Percentiles rank a stretch among this genome's conserved stretches.
These are phyloP conservation scores for Auxenochlorella pyrenoidosa DNA, from an alignment of 139 green algal species.

Conservation along the genomic window DNA sequence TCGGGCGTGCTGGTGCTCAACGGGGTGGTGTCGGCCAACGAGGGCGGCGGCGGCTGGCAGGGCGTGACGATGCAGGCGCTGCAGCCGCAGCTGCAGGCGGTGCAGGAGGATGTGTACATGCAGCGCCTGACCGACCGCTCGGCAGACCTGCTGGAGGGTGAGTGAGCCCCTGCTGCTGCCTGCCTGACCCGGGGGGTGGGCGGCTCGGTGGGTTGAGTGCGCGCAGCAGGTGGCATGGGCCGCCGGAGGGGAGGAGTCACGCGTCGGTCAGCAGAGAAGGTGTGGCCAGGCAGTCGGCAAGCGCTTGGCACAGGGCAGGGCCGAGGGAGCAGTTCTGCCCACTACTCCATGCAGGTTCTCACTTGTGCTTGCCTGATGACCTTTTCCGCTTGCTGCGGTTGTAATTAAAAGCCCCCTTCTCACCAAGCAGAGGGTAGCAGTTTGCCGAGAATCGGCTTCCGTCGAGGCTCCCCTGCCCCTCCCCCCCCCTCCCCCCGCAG, in stretches of 20 bases:
- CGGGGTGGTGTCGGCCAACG: constrained; percentile 15
- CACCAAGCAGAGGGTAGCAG: no score
- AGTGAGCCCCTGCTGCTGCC: background rate
- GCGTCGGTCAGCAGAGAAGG: no score
- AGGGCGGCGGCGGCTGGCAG: constrained; percentile 19
- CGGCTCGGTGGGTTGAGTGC: background rate
- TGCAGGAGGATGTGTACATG: constrained; percentile 34
- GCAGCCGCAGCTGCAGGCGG: constrained; percentile 31
- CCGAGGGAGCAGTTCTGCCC: no score
- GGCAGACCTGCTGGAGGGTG: constrained; percentile 33
- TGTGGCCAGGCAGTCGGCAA: no score
- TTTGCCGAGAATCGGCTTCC: no score
- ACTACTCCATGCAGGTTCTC: no score
- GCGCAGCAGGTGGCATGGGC: background rate
- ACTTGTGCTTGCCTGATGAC: no score
- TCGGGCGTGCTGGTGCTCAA: constrained; percentile 35
- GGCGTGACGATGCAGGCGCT: constrained; percentile 19
- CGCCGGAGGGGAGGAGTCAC: no score
- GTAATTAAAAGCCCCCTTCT: no score
- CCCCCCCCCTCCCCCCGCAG: background rate
- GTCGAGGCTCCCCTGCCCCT: background rate
- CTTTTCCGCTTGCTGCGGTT: no score
- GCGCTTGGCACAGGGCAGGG: no score
- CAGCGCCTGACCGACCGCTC: constrained; percentile 42
- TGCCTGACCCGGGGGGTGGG: background rate